Percentiles rank a stretch among this genome's conserved stretches.
Conservation (phyloP, 2,329 filamentous ascomycete genomes). For the Phialophora macrospora region DNA sequence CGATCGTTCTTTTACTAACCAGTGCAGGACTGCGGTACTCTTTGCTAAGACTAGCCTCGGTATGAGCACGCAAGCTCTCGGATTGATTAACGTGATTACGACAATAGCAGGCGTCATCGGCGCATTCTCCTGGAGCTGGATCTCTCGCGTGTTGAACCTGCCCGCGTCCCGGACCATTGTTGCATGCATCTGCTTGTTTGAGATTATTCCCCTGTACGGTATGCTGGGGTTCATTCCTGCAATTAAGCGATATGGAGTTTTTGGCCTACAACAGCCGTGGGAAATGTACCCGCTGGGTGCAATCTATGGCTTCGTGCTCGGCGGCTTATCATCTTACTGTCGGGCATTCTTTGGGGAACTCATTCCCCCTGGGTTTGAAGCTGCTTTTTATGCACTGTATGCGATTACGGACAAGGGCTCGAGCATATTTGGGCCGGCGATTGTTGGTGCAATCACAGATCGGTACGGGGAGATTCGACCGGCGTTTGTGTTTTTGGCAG, state of each 20-base stretch:
- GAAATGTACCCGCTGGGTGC: constrained; percentile 94
- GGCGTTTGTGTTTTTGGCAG: constrained; percentile 89
- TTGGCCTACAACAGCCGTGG: constrained; percentile 91
- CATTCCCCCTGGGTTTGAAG: constrained; percentile 91
- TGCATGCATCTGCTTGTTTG: constrained; percentile 87
- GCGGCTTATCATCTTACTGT: constrained; percentile 91
- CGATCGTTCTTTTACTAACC: constrained; percentile 10
- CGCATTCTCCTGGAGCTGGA: constrained; percentile 84
- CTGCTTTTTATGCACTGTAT: constrained; percentile 94
- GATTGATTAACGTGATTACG: constrained; percentile 90
- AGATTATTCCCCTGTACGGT: constrained; percentile 90
- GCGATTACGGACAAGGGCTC: constrained; percentile 97
- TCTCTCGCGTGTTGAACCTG: constrained; percentile 72
- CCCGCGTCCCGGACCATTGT: constrained; percentile 86
- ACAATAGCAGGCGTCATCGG: constrained; percentile 83
- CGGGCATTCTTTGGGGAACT: constrained; percentile 90
- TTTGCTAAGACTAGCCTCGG: constrained; percentile 92
- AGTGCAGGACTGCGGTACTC: constrained; percentile 74
- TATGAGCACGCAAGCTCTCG: constrained; percentile 86
- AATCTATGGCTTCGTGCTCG: constrained; percentile 90
- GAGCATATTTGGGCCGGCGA: constrained; percentile 88
- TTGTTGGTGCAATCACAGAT: constrained; percentile 92
- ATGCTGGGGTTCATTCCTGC: constrained; percentile 85
- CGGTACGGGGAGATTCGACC: constrained; percentile 77
- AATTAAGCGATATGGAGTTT: constrained; percentile 72